Evolutionary conservation across 139 green algal species (phyloP).

Genomic region (Zygnema circumcarinatum): DNA sequence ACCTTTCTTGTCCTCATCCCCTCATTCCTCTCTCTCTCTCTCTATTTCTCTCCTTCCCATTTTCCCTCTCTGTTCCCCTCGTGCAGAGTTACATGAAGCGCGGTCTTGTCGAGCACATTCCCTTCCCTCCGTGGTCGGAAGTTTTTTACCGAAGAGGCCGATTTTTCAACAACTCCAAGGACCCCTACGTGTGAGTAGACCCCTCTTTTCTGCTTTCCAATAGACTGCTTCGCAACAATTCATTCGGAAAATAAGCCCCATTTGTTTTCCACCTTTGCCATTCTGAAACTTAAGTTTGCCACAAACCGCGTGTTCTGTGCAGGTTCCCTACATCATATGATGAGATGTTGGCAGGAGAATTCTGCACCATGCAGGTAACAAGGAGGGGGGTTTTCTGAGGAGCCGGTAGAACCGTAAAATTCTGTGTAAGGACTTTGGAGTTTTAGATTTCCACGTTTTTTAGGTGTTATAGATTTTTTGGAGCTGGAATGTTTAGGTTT

Average conservation of each 20-base stretch:
- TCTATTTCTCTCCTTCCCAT: background rate
- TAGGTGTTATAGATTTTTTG: too few species aligned
- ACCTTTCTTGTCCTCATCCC: background rate
- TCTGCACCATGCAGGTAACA: background rate
- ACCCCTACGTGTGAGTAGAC: constrained; percentile 1
- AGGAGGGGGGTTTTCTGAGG: too few species aligned
- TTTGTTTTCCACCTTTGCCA: background rate
- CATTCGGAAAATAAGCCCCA: too few species aligned
- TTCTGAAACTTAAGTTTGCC: background rate
- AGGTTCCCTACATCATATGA: background rate
- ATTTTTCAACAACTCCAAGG: constrained; percentile 4
- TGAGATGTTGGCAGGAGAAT: background rate
- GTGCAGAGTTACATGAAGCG: constrained; percentile 10
- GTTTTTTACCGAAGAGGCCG: constrained; percentile 26
- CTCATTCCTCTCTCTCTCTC: background rate
- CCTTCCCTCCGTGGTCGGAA: constrained; percentile 28
- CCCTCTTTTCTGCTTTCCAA: background rate
- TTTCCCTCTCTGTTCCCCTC: background rate
- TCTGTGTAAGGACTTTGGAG: too few species aligned
- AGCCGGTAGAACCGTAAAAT: too few species aligned
- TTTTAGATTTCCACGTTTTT: too few species aligned
- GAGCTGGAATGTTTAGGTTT: too few species aligned
- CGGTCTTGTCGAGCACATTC: constrained; percentile 7
- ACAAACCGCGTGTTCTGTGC: background rate
- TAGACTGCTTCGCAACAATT: too few species aligned